Conservation (phyloP, 345 rosid genomes). For the Fremontodendron californicum region DNA sequence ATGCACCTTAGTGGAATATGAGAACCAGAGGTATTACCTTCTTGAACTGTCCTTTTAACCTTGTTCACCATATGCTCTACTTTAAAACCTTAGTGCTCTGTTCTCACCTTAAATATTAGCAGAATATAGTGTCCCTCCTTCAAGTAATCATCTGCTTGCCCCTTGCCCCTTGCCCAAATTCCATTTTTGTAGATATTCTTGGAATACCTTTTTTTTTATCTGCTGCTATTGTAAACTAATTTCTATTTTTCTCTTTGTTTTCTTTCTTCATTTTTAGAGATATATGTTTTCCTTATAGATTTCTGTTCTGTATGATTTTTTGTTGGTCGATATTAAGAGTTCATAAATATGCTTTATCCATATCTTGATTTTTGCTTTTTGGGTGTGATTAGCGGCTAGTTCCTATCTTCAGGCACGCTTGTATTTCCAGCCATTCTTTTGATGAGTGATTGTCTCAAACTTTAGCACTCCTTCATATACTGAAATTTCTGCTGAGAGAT, state of each 20-base stretch:
- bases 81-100: not conserved
- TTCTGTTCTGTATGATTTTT: not conserved
- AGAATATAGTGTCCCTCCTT: not conserved
- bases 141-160: not conserved
- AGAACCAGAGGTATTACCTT: not conserved
- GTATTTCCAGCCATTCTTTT: not conserved
- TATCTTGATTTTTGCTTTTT: slow-evolving; percentile 7
- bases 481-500: not conserved
- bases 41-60: not conserved
- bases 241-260: not conserved
- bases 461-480: not conserved
- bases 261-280: not conserved
- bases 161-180: not conserved
- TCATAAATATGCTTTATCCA: slow-evolving; percentile 4
- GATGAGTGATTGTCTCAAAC: not conserved
- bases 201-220: not conserved
- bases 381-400: not conserved
- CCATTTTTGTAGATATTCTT: not conserved
- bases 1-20: not conserved
- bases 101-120: not conserved
- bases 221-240: not conserved
- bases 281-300: not conserved
- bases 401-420: not conserved
- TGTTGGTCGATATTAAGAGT: not conserved
- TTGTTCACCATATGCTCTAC: not conserved